Base-by-base conservation (phyloP, 2,329 filamentous ascomycete species). In the Phyllachora maydis region DNA sequence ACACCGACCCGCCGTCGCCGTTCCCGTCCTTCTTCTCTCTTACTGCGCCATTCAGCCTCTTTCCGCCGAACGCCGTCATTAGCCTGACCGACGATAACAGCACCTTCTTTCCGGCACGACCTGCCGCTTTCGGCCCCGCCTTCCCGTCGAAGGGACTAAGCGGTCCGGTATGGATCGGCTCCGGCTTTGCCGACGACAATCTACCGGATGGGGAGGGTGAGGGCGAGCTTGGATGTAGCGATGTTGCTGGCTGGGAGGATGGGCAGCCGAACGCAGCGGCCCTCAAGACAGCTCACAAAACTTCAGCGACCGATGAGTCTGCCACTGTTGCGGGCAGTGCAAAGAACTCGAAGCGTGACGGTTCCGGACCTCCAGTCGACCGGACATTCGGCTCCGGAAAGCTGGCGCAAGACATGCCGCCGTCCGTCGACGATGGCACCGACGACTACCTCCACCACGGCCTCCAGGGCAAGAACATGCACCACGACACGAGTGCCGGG, bases 1-100 rank as follows among this genome's bases (percentile, higher is more conserved):
- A 23, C 15, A 23, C 32, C 18, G 17, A 32, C 6, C 32, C 30
- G 19, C 48, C 48, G 28, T 51, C 56, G 16, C 49, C 59, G 26
- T 43, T 71, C 22, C 51, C 52, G 27, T 55, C 61, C 18, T 52
- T 78, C 32, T 68, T 78, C 47, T 72, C 72, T 32, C 76, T 78
- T 46, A 69, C 68, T 28, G 59, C 70, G 4, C 73, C 83, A 1
- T 78, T 83, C 32, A 82, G 79, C 11, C 67, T 98, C 12, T 98
- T 98, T 43, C 83, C 85, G 4, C 83, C 83, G 4, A 92, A 88
- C 33, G 88, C 88, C 22, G 77, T 90, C 38, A 93, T 98, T 43
- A 92, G 79, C 46, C 63, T 98, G 30, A 92, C 83, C 40, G 82
- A 95, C 47, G 88, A 98, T 49, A 98, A 98, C 48, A 92, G 81